Evolutionary conservation across 495 filamentous ascomycete genomes (phyloP), one percentile per base, ranked within the genome.

Genomic region (Pyrenula aspistea): DNA sequence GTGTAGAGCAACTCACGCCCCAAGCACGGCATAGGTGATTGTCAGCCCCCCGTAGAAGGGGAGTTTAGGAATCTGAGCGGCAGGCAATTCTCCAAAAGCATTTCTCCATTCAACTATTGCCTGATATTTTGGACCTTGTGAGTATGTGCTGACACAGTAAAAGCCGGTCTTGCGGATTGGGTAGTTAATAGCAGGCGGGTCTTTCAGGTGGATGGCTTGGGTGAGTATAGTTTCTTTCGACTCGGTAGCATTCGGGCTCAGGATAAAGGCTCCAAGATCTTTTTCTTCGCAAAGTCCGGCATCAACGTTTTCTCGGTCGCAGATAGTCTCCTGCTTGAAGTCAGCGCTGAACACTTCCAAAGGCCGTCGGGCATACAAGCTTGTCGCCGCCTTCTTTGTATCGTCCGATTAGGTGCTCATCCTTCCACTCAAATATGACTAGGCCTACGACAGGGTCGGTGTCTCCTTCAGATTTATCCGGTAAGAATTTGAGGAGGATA

Each of bases 31-130:
- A 69, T 99, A 99, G 36, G 91, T 82, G 58, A 99, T 94, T 1
- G 94, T 92, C 59, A 97, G 77, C 42, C 86, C 92, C 50, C 92
- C 93, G 62, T 99, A 99, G 70, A 99, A 99, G 1, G 94, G 92
- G 55, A 99, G 81, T 69, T 97, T 97, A 12, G 93, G 85, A 64
- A 99, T 96, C 68, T 97, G 91, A 10, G 89, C 86, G 22, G 87
- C 93, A 1, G 93, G 90, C 53, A 99, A 84, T 76, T 97, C 92
- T 65, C 93, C 93, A 63, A 91, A 99, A 12, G 93, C 87, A 71
- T 97, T 96, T 57, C 89, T 81, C 68, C 97, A 97, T 65, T 91
- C 90, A 52, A 95, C 84, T 21, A 91, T 81, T 2, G 85, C 93
- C 56, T 76, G 81, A 66, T 91, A 99, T 51, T 84, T 69, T 22